Percentiles rank a stretch among this genome's conserved stretches.
Conservation (phyloP, 2,329 filamentous ascomycete species). For the Niveomyces coronatus region DNA sequence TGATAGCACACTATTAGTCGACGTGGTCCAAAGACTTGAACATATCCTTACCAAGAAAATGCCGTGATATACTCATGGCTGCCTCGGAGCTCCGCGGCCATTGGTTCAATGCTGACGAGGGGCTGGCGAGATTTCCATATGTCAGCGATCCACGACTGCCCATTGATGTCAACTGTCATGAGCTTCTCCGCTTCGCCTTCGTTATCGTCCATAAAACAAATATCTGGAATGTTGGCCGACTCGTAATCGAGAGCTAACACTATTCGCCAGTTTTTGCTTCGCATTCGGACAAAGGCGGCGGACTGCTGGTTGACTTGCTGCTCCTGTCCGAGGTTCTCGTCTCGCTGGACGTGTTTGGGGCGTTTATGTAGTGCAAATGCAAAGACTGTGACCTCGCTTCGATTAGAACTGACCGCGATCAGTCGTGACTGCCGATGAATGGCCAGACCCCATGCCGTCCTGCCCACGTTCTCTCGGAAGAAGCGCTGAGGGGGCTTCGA, state of each 20-base stretch:
- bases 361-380: constrained; percentile 29
- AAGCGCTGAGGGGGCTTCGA: constrained; percentile 35
- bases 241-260: constrained; percentile 29
- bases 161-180: constrained; percentile 40
- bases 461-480: constrained; percentile 65
- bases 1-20: constrained; percentile 10
- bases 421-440: constrained; percentile 73
- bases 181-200: constrained; percentile 39
- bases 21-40: not conserved
- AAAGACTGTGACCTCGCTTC: constrained; percentile 42
- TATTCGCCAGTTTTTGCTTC: constrained; percentile 40
- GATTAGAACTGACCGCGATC: constrained; percentile 79
- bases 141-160: constrained; percentile 37
- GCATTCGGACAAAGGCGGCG: constrained; percentile 27
- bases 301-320: not conserved
- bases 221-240: constrained; percentile 40
- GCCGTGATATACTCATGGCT: constrained; percentile 22
- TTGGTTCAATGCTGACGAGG: constrained; percentile 18
- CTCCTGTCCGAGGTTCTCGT: not conserved
- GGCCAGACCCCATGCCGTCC: constrained; percentile 81
- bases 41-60: constrained; percentile 17
- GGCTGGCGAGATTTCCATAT: constrained; percentile 35
- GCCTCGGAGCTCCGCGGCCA: constrained; percentile 11
- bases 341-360: not conserved
- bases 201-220: constrained; percentile 39